phyloP scores from a whole-genome alignment of 2,329 filamentous ascomycete genomes.

The Ilyonectria destructans region DNA sequence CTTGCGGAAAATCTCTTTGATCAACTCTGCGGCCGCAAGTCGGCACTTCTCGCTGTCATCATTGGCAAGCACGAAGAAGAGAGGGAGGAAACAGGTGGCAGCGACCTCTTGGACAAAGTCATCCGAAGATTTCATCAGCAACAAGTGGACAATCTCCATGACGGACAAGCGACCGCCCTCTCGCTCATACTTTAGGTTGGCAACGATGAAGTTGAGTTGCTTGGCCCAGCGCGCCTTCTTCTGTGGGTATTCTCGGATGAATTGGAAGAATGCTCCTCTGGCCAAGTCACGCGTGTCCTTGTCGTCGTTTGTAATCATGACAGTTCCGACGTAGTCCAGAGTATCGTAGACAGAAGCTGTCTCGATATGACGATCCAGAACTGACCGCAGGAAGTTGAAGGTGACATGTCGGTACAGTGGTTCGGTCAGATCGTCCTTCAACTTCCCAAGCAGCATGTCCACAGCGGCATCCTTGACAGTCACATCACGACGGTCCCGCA shows the following conservation, averaged over 20 bases:
- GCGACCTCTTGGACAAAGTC: constrained; percentile 88
- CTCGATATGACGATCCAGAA: constrained; percentile 88
- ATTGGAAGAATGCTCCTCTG: constrained; percentile 92
- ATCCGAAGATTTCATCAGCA: constrained; percentile 88
- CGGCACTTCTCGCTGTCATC: constrained; percentile 91
- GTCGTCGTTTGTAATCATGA: constrained; percentile 98
- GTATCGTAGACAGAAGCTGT: constrained; percentile 93
- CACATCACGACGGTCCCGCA: constrained; percentile 85
- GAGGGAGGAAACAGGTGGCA: constrained; percentile 85
- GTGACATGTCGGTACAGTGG: constrained; percentile 93
- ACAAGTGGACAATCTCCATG: constrained; percentile 89
- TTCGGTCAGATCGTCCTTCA: constrained; percentile 92
- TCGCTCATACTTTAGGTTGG: constrained; percentile 92
- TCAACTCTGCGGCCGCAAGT: constrained; percentile 83
- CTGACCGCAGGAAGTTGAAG: constrained; percentile 92
- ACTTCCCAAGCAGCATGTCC: constrained; percentile 84
- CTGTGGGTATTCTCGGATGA: constrained; percentile 94
- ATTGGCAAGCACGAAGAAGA: constrained; percentile 89
- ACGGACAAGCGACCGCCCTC: constrained; percentile 92
- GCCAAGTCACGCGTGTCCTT: constrained; percentile 90
- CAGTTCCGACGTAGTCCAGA: constrained; percentile 87
- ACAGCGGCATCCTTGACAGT: constrained; percentile 85
- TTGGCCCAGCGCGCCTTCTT: constrained; percentile 91
- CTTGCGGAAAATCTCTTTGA: constrained; percentile 86
- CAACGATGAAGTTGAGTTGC: constrained; percentile 89